Conservation (phyloP, 2,329 filamentous ascomycete genomes). For the Colletotrichum sp. region DNA sequence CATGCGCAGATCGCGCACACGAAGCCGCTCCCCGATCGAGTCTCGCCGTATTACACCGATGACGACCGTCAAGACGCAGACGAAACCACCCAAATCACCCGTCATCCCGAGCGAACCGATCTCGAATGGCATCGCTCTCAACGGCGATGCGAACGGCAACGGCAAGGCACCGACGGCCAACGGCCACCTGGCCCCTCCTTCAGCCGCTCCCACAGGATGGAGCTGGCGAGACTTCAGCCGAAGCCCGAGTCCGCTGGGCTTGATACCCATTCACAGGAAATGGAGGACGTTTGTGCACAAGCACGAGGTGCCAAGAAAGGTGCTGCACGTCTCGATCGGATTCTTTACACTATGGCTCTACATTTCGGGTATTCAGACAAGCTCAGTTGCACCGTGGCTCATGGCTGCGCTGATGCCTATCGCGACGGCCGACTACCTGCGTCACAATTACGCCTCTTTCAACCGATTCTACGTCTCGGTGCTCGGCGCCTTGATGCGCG, state of each 20-base stretch:
- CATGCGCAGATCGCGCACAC: conserved; percentile 67
- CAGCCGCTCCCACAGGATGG: conserved; percentile 64
- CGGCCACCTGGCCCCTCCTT: conserved; percentile 72
- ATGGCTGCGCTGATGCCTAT: conserved; percentile 85
- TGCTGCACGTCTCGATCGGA: conserved; percentile 93
- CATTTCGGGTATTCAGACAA: conserved; percentile 75
- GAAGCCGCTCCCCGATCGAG: conserved; percentile 73
- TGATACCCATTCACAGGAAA: conserved; percentile 93
- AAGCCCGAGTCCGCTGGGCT: conserved; percentile 88
- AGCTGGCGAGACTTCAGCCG: conserved; percentile 89
- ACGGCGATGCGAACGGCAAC: conserved; percentile 27
- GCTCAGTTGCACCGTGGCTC: conserved; percentile 81
- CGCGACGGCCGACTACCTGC: conserved; percentile 78
- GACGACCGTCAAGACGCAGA: conserved; percentile 50
- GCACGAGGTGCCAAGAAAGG: conserved; percentile 94
- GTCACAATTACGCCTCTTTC: conserved; percentile 80
- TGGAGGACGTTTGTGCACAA: conserved; percentile 94
- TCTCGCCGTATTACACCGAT: conserved; percentile 57
- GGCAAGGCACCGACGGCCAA: conserved; percentile 47
- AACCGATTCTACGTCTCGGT: conserved; percentile 87
- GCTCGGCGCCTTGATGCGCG: conserved; percentile 92
- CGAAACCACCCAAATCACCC: conserved; percentile 33
- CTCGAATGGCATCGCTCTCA: conserved; percentile 24
- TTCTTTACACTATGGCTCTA: conserved; percentile 93
- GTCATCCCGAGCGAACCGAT: conserved; percentile 22